Base-by-base conservation (phyloP, 176 grass and related monocot genomes). In the Oryza coarctata region DNA sequence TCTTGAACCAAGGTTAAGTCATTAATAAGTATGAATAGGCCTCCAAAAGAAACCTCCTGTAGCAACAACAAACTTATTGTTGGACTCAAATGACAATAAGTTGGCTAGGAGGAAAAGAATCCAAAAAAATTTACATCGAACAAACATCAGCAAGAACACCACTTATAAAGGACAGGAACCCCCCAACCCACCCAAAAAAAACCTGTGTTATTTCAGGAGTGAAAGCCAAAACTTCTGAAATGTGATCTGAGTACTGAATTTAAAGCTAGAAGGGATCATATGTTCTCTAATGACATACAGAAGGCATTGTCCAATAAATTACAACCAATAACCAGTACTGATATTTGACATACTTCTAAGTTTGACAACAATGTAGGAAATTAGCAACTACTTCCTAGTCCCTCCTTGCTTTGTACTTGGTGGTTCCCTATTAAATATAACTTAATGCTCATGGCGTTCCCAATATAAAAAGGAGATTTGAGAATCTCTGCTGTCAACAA, bases 401-500 rank as follows among this genome's bases (percentile, higher is more conserved):
- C 50, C 10, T 47, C 25, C 41, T 85, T 72, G 22, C 15, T 57
- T 67, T 65, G 6, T 65, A 44, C 22, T 33, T 15, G 27, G 52
- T 47, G 60, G 25, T 22, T 70, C 52, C 28, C 27, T 70, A 69
- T 64, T 50, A 49, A 80, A 63, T 32, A 34, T 73, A 73, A 47
- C 38, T 65, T 83, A 74, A 74, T 74, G 30, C 60, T 52, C 17
- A 52, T 39, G 12, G 36, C 25, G 68, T 65, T 79, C 6, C 30
- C 32, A 20, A 17, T 7, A 57, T 71, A 36, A 86, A 71, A 72
- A 3, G 22, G 65, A 23, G 65, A 25, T 26, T 12, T 33, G 32
- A 86, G 35, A 73, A 68, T 82, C 60, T 11, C 2, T 23, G 18
- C 12, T 35, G 29, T 82, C 78, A 73, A 86, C 11, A 77, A 82